Conservation (phyloP, 73 alveolate genomes). For the Paramecium octaurelia region DNA sequence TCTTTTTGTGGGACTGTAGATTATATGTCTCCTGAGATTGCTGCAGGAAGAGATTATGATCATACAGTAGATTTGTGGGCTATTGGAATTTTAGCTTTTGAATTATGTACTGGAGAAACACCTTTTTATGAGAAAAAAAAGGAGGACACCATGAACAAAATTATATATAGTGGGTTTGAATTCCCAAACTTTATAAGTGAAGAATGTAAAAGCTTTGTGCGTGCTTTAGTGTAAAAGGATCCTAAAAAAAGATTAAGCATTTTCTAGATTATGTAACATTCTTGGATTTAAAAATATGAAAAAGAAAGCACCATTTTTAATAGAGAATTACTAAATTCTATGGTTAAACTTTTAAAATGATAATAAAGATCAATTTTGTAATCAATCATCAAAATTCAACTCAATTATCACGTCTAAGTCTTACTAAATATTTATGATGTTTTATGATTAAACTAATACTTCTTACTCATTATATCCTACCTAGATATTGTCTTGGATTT, state of each 20-base stretch:
- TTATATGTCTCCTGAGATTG: conserved; percentile 94
- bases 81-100: conserved; percentile 74
- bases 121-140: conserved; percentile 60
- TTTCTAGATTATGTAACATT: conserved; percentile 38
- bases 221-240: conserved; percentile 32
- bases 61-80: conserved; percentile 93
- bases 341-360: conserved; percentile 44
- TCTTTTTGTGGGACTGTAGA: conserved; percentile 96
- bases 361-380: not conserved
- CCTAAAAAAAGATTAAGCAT: conserved; percentile 55
- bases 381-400: conserved; percentile 24
- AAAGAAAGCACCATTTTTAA: conserved; percentile 34
- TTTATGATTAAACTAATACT: not conserved
- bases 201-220: conserved; percentile 38
- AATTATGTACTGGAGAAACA: conserved; percentile 65
- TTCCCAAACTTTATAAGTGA: conserved; percentile 38
- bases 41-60: conserved; percentile 82
- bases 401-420: not conserved
- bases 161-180: conserved; percentile 29
- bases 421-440: not conserved
- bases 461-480: not conserved
- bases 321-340: conserved; percentile 31
- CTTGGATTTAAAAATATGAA: conserved; percentile 56
- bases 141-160: conserved; percentile 41
- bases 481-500: not conserved